Evolutionary conservation across 768 basidiomycete species (phyloP), one percentile per base, ranked within the genome.

Genomic region (Krasilnikovozyma curviuscula): DNA sequence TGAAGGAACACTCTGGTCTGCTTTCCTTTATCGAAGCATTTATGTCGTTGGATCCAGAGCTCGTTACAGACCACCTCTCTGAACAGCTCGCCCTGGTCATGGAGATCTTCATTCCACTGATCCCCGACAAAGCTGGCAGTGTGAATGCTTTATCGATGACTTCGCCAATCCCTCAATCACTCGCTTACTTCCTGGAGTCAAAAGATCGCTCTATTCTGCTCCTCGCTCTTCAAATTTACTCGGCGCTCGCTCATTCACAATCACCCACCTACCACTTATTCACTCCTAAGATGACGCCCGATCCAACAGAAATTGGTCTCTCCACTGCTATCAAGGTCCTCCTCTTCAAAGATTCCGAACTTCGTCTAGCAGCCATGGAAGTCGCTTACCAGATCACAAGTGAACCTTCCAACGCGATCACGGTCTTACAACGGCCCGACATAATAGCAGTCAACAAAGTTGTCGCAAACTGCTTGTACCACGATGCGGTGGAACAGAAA

Each of bases 1-100:
- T 79, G 35, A 72, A 77, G 52, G 76, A 79, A 38, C 68, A 69
- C 43, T 18, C 25, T 2, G 34, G 28, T n/a, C 34, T 52, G 8
- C 14, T 9, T 5, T 18, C 3, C 2, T 52, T 47, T 24, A 5
- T 37, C 12, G 40, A 52, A 30, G 12, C 18, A 2, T 41, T 52
- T 33, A 32, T 47, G 9, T 18, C 18, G 1, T 21, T 52, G 12
- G 21, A 24, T 7, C 12, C 33, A 5, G 45, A 42, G 2, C 10
- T 52, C 24, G 33, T 52, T 8, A 19, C 42, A 7, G 45, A 52
- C 29, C 50, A 46, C 25, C 45, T 52, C 12, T 24, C 24, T 3
- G 50, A 52, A 29, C 45, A 27, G n/a, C 9, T 40, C 18, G 33
- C 48, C 2, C 50, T 52, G 16, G 24, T 28, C 6, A 44, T 52